phyloP scores from a whole-genome alignment of 495 filamentous ascomycete species.

The Stereocaulon alpinum region DNA sequence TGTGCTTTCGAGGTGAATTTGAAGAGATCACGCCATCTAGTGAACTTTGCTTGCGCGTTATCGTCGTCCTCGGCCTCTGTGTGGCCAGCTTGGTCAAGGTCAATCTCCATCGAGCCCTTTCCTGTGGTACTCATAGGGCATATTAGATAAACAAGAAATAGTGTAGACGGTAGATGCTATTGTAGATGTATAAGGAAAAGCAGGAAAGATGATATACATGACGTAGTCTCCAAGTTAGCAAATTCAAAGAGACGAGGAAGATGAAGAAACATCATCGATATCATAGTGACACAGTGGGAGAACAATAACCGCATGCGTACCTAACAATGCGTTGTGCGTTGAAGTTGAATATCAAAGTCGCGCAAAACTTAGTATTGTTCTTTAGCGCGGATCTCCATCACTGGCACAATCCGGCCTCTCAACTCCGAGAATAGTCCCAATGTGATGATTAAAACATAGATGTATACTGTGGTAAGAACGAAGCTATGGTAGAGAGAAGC shows the following conservation, averaged over 20 bases:
- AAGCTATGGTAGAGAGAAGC: background rate
- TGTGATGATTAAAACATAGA: background rate
- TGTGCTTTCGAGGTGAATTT: conserved; percentile 60
- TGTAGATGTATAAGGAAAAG: background rate
- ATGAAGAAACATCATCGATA: background rate
- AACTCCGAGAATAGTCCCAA: background rate
- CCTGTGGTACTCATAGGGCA: background rate
- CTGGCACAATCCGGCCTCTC: background rate
- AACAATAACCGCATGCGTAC: conserved; percentile 9
- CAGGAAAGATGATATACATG: background rate
- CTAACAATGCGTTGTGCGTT: conserved; percentile 18
- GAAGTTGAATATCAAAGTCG: conserved; percentile 14
- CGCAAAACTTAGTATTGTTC: conserved; percentile 18
- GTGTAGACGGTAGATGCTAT: background rate
- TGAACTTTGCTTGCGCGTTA: conserved; percentile 17
- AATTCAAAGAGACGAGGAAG: background rate
- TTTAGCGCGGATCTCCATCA: conserved; percentile 11
- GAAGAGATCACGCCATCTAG: conserved; percentile 51
- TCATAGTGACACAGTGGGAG: background rate
- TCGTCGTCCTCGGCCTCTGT: conserved; percentile 18
- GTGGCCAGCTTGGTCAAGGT: conserved; percentile 9
- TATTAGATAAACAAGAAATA: background rate
- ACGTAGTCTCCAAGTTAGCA: background rate
- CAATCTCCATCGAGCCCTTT: conserved; percentile 19
- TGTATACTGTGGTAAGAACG: background rate